Evolutionary conservation across 2,329 filamentous ascomycete species (phyloP), one percentile per base, ranked within the genome.

Genomic region (Myriosclerotinia curreyana): DNA sequence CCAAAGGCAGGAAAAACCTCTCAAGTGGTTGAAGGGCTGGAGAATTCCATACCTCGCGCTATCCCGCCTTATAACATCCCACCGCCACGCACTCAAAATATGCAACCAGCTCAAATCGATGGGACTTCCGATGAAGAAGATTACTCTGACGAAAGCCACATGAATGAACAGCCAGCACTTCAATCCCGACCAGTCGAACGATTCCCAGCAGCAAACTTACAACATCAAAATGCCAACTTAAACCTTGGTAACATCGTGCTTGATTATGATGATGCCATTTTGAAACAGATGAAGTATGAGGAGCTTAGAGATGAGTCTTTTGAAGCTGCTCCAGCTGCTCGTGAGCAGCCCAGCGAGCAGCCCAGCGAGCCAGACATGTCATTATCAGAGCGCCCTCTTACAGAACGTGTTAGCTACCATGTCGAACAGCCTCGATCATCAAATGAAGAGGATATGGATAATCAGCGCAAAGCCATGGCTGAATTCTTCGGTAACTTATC

Each of bases 401-500:
- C 28, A n/a, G 61, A 63, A 25, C 53, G 52, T 22, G 25, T 63
- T 12, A 36, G 52, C 25, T 15, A 58, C 5, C 34, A 34, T 34
- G 61, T 63, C 20, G 48, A 63, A 25, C 31, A 59, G 15, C 25
- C 20, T 22, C 46, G 25, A 28, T 15, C 44, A 14, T 3, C 17
- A 4, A 14, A 59, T 34, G 17, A 22, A 59, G 6, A 50, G 11
- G 36, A 59, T 9, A 42, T 31, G n/a, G 34, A 50, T 1, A 42
- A 44, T 9, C 44, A 34, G 25, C 52, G 44, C 14, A n/a, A 14
- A 4, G 17, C 52, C 3, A 65, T 67, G 36, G 34, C 49, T 48
- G 58, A 65, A 7, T 70, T 74, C 60, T 74, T 70, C 50, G 62
- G 55, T 31, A 42, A 62, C 7, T 55, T 75, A 52, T 60, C 70